phyloP scores from a whole-genome alignment of 2,329 filamentous ascomycete species.

The Epichloe scottii region DNA sequence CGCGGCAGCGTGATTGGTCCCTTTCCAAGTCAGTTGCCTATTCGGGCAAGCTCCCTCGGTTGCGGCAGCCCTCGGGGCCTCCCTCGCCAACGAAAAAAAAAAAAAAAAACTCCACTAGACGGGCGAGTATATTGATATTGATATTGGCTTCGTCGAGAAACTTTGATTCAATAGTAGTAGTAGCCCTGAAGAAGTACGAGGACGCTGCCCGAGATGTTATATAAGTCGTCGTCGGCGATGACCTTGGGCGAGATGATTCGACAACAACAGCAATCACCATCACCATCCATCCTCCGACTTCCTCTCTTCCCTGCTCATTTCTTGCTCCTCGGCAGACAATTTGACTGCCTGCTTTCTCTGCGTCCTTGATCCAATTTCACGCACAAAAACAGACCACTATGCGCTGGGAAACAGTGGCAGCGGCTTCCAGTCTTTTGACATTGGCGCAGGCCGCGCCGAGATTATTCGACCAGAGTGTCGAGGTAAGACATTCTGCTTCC shows the following conservation, averaged over 20 bases:
- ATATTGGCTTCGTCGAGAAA: background rate
- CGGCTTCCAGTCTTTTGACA: slow-evolving; percentile 4
- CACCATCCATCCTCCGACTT: background rate
- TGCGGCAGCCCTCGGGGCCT: background rate
- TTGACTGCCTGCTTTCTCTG: no score
- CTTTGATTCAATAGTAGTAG: background rate
- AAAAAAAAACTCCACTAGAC: background rate
- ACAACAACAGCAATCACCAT: background rate
- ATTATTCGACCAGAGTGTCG: background rate
- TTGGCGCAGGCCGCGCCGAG: slow-evolving; percentile 3
- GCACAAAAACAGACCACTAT: background rate
- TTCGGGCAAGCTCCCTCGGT: slow-evolving; percentile 2
- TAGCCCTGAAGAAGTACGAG: background rate
- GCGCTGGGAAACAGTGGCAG: slow-evolving; percentile 1
- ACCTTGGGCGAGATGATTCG: background rate
- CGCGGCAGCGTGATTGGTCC: background rate
- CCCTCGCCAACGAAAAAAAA: no score
- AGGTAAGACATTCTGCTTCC: background rate
- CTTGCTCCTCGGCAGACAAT: background rate
- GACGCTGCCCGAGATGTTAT: background rate
- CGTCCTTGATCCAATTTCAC: no score
- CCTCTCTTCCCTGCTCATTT: background rate
- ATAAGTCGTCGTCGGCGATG: background rate
- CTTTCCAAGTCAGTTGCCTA: background rate
- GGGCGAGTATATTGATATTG: slow-evolving; percentile 1